A percentile compares a stretch with the other conserved stretches of the same genome.
Conservation (phyloP, 2,329 filamentous ascomycete genomes). For the Tolypocladium ophioglossoides region DNA sequence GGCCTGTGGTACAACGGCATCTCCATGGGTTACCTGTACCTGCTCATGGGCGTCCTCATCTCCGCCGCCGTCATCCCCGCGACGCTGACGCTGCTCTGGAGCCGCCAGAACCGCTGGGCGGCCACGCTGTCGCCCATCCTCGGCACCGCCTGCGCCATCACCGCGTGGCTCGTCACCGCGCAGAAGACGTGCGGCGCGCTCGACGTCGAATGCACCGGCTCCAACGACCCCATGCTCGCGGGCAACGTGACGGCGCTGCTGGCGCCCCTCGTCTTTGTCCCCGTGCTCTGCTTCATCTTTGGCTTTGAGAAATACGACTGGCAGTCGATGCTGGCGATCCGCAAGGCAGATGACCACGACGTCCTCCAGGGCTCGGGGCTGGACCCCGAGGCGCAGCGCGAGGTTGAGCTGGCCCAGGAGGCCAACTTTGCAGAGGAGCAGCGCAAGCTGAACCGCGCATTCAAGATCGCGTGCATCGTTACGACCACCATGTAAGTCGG, state of each 20-base stretch:
- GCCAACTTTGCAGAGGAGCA: constrained; percentile 33
- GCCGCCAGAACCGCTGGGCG: constrained; percentile 63
- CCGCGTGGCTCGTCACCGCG: constrained; percentile 67
- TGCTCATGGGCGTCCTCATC: constrained; percentile 89
- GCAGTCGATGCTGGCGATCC: constrained; percentile 70
- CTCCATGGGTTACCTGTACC: constrained; percentile 79
- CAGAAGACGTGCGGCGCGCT: constrained; percentile 59
- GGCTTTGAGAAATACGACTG: constrained; percentile 70
- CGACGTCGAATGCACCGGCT: constrained; percentile 63
- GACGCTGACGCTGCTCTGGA: constrained; percentile 71
- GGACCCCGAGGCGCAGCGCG: constrained; percentile 13
- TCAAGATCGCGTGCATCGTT: constrained; percentile 31
- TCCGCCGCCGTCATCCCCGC: constrained; percentile 76
- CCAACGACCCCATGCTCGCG: constrained; percentile 78
- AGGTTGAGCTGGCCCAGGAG: constrained; percentile 9
- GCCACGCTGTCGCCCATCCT: constrained; percentile 58
- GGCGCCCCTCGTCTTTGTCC: constrained; percentile 64
- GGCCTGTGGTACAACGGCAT: constrained; percentile 66
- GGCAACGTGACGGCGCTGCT: constrained; percentile 78
- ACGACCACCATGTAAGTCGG: constrained; percentile 18
- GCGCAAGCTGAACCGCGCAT: constrained; percentile 40
- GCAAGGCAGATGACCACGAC: constrained; percentile 68
- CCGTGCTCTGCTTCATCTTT: constrained; percentile 56
- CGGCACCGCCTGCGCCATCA: constrained; percentile 54
- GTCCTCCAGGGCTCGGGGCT: constrained; percentile 51